A percentile compares a stretch with the other conserved stretches of the same genome.
These are phyloP conservation scores for Fusarium concolor DNA, from an alignment of 2,329 filamentous ascomycete genomes.

Conservation along the genomic window DNA sequence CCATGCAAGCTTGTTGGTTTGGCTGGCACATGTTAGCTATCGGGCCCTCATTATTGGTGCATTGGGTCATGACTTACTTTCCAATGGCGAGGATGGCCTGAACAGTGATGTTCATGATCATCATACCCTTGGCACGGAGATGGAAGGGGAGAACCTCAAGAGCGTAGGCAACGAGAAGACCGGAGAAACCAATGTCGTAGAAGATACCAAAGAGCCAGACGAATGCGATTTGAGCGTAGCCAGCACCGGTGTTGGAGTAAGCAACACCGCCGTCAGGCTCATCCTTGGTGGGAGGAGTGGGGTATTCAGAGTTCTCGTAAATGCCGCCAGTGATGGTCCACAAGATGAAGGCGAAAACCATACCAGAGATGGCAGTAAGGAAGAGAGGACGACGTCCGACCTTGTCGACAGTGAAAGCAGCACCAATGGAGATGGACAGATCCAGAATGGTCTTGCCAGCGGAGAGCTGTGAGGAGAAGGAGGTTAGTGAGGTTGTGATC, in stretches of 20 bases:
- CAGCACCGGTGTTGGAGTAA: conserved; percentile 58
- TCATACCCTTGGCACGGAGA: conserved; percentile 69
- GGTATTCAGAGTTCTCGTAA: conserved; percentile 58
- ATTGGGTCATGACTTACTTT: conserved; percentile 58
- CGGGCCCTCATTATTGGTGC: not conserved
- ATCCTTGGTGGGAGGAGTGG: conserved; percentile 30
- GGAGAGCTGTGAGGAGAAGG: conserved; percentile 47
- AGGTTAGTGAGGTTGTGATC: conserved; percentile 1
- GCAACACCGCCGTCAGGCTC: conserved; percentile 38
- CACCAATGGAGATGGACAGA: conserved; percentile 67
- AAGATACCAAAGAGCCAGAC: conserved; percentile 70
- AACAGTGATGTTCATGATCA: conserved; percentile 73
- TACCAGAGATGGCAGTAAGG: conserved; percentile 61
- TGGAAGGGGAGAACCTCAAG: conserved; percentile 70
- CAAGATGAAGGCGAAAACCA: conserved; percentile 60
- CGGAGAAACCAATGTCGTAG: conserved; percentile 70
- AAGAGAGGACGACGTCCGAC: conserved; percentile 66
- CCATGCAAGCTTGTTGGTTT: conserved; percentile 74
- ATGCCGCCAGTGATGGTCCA: conserved; percentile 66
- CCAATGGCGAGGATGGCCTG: conserved; percentile 71
- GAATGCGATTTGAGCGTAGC: conserved; percentile 67
- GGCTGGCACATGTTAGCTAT: conserved; percentile 51
- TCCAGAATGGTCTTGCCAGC: conserved; percentile 70
- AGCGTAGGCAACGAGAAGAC: conserved; percentile 67
- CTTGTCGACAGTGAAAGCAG: conserved; percentile 62